These are phyloP conservation scores for Dictyostelium citrinum DNA, from an alignment of 78 protist species.

Conservation along the genomic window DNA sequence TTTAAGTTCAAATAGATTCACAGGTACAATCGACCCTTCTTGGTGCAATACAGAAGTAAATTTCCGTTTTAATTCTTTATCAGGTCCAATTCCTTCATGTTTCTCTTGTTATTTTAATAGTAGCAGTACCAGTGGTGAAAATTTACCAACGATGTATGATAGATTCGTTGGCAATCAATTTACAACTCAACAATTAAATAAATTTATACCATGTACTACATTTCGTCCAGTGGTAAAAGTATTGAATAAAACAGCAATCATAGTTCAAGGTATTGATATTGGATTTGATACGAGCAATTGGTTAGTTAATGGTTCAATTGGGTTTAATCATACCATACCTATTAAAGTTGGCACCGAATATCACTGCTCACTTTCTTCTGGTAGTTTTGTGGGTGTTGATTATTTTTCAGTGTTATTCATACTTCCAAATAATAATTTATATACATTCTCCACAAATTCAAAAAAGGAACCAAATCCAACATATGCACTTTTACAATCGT, in stretches of 20 bases:
- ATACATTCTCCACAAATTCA: not conserved
- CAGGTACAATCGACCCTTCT: not conserved
- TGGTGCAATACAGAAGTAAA: not conserved
- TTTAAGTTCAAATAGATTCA: not conserved
- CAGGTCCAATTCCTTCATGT: not conserved
- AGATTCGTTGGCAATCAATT: not conserved
- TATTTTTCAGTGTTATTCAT: not conserved
- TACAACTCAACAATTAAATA: not conserved
- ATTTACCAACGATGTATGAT: not conserved
- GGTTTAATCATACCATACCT: not conserved
- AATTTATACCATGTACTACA: not conserved
- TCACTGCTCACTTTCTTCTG: not conserved
- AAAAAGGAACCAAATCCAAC: not conserved
- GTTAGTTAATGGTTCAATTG: not conserved
- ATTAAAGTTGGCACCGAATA: not conserved
- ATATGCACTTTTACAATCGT: not conserved
- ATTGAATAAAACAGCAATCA: not conserved
- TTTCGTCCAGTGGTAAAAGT: not conserved
- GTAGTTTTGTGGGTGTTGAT: not conserved
- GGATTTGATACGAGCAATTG: not conserved
- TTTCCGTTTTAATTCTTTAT: not conserved
- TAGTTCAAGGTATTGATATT: not conserved
- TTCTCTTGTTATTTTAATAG: not conserved
- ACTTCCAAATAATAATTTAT: not conserved
- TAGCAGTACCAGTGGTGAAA: not conserved